phyloP scores from a whole-genome alignment of 2,329 filamentous ascomycete genomes.

The Mycocentrospora acerina region DNA sequence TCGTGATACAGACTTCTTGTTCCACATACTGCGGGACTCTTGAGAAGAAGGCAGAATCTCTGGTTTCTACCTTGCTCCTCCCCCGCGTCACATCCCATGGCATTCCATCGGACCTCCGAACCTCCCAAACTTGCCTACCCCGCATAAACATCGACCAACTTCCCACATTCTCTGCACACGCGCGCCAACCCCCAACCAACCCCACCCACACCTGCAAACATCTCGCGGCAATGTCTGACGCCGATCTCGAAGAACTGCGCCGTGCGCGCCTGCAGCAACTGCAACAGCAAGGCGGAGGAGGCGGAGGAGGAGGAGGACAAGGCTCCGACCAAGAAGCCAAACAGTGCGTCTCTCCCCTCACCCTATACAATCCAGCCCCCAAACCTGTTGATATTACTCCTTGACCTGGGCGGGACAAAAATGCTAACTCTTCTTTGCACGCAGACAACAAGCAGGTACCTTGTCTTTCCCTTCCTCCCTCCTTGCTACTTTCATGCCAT shows the following conservation, averaged over 20 bases:
- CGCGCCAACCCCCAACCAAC: not conserved
- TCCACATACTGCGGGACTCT: too few species aligned
- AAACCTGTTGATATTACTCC: too few species aligned
- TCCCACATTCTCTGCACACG: not conserved
- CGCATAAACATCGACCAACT: slow-evolving; percentile 1
- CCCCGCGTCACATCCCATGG: too few species aligned
- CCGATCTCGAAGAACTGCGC: slow-evolving; percentile 78
- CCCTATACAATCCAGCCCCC: not conserved
- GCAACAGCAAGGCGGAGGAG: slow-evolving; percentile 66
- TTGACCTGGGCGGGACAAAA: not conserved
- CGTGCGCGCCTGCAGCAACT: slow-evolving; percentile 92
- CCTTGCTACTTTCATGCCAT: too few species aligned
- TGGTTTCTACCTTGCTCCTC: not conserved
- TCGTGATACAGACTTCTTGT: too few species aligned
- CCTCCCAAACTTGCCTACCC: slow-evolving; percentile 7
- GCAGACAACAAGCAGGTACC: slow-evolving; percentile 25
- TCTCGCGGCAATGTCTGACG: slow-evolving; percentile 58
- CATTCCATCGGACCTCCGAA: slow-evolving; percentile 2
- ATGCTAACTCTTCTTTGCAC: not conserved
- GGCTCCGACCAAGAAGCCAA: slow-evolving; percentile 55
- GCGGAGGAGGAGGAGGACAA: slow-evolving; percentile 52
- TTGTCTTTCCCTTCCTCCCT: not conserved
- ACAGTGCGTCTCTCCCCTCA: slow-evolving; percentile 12
- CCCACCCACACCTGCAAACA: not conserved
- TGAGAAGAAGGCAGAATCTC: too few species aligned